These are phyloP conservation scores for Candida railenensis DNA, from an alignment of 805 yeast genomes.

Conservation along the genomic window DNA sequence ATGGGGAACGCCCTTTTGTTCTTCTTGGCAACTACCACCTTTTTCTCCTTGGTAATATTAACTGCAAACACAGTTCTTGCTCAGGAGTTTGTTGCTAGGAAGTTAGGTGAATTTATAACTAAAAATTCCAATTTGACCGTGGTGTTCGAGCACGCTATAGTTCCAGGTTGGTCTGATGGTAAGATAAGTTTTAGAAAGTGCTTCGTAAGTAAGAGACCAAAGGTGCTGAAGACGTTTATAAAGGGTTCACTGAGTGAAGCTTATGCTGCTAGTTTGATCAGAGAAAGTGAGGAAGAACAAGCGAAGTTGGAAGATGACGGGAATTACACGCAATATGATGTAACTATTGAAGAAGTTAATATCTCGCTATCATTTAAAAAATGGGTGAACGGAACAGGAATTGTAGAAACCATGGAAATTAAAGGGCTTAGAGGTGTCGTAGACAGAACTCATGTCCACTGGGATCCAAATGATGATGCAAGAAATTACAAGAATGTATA, in stretches of 20 bases:
- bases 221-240: constrained; percentile 48
- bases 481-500: constrained; percentile 71
- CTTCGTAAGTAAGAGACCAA: constrained; percentile 82
- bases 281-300: constrained; percentile 32
- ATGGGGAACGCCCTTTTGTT: constrained; percentile 83
- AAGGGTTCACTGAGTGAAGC: constrained; percentile 78
- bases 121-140: constrained; percentile 79
- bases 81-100: constrained; percentile 80
- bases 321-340: constrained; percentile 92
- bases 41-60: constrained; percentile 74
- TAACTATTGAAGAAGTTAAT: constrained; percentile 82
- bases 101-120: constrained; percentile 80
- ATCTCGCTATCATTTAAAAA: constrained; percentile 77
- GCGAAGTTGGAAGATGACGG: constrained; percentile 63
- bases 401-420: constrained; percentile 70
- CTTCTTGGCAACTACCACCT: constrained; percentile 88
- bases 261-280: constrained; percentile 48
- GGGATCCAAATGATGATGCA: constrained; percentile 84
- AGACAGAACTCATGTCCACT: constrained; percentile 82
- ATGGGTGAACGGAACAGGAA: constrained; percentile 90
- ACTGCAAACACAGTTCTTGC: constrained; percentile 83
- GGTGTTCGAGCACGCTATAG: constrained; percentile 89
- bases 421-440: constrained; percentile 89
- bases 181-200: constrained; percentile 82
- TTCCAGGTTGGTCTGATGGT: constrained; percentile 91